Conservation (phyloP, 768 basidiomycete species). For the Fibroporia radiculosa region DNA sequence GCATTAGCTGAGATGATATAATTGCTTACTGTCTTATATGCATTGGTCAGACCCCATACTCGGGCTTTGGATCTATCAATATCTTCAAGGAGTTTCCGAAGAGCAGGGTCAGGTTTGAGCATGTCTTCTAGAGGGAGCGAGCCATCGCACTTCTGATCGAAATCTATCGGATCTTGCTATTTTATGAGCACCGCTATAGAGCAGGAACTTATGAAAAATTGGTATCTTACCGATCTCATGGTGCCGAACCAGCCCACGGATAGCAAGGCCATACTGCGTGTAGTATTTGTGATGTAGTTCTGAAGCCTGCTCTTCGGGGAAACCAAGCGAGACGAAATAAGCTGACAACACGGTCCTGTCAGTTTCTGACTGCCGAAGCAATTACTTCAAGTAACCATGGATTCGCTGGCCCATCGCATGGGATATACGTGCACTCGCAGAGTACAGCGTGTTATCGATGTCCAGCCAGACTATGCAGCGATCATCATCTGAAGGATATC, state of each 20-base stretch:
- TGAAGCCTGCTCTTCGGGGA: constrained; percentile 61
- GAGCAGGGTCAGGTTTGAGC: constrained; percentile 53
- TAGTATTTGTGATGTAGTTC: constrained; percentile 69
- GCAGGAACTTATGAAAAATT: background rate
- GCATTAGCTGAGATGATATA: background rate
- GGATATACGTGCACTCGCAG: constrained; percentile 64
- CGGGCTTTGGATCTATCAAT: constrained; percentile 68
- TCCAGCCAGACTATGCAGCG: constrained; percentile 70
- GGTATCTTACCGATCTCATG: constrained; percentile 55
- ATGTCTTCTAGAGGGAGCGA: constrained; percentile 76
- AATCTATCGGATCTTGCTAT: constrained; percentile 66
- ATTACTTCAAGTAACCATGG: constrained; percentile 39
- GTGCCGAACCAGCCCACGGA: constrained; percentile 70
- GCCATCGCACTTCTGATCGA: constrained; percentile 78
- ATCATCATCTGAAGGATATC: constrained; percentile 41
- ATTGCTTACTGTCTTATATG: constrained; percentile 56
- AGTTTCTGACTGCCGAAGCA: background rate
- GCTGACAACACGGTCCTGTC: constrained; percentile 29
- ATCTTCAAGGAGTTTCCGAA: constrained; percentile 67
- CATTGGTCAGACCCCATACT: constrained; percentile 87
- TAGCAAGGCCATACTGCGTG: constrained; percentile 72
- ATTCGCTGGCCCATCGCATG: constrained; percentile 76
- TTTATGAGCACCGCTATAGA: background rate
- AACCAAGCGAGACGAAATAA: constrained; percentile 67
- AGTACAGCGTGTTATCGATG: constrained; percentile 86